Conservation (phyloP, 1,139 yeast genomes). For the Pichia sp. region DNA sequence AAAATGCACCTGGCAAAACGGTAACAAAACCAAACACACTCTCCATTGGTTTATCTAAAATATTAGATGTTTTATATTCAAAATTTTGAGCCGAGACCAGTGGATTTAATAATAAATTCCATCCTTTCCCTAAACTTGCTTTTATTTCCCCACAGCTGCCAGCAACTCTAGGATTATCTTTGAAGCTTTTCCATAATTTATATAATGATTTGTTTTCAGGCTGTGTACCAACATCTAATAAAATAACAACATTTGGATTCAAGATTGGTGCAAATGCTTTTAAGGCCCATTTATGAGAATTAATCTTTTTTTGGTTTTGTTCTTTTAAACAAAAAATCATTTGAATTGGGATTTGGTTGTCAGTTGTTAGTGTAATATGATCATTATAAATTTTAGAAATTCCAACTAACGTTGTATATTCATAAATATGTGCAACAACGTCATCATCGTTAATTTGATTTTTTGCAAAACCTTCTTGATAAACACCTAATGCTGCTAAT, state of each 20-base stretch:
- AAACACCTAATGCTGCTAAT: slow-evolving; percentile 67
- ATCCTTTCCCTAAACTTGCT: slow-evolving; percentile 52
- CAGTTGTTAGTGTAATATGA: slow-evolving; percentile 43
- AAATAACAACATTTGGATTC: slow-evolving; percentile 63
- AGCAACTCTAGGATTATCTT: slow-evolving; percentile 62
- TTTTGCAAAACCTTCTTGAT: slow-evolving; percentile 80
- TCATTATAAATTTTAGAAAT: slow-evolving; percentile 53
- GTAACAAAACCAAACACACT: slow-evolving; percentile 77
- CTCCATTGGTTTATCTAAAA: slow-evolving; percentile 79
- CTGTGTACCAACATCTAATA: slow-evolving; percentile 76
- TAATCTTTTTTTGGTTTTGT: slow-evolving; percentile 66
- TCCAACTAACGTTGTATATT: slow-evolving; percentile 74
- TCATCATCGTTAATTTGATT: slow-evolving; percentile 63
- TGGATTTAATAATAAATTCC: slow-evolving; percentile 55
- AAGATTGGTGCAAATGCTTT: slow-evolving; percentile 71
- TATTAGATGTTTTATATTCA: slow-evolving; percentile 77
- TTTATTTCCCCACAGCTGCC: slow-evolving; percentile 87
- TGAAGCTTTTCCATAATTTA: slow-evolving; percentile 70
- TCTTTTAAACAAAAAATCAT: slow-evolving; percentile 74
- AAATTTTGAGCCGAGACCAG: slow-evolving; percentile 80
- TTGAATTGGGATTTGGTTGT: slow-evolving; percentile 65
- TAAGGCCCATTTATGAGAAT: slow-evolving; percentile 82
- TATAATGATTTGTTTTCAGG: slow-evolving; percentile 70
- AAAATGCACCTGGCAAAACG: slow-evolving; percentile 80
- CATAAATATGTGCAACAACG: slow-evolving; percentile 71